phyloP scores from a whole-genome alignment of 208 protist species.

The Leishmania mexicana region DNA sequence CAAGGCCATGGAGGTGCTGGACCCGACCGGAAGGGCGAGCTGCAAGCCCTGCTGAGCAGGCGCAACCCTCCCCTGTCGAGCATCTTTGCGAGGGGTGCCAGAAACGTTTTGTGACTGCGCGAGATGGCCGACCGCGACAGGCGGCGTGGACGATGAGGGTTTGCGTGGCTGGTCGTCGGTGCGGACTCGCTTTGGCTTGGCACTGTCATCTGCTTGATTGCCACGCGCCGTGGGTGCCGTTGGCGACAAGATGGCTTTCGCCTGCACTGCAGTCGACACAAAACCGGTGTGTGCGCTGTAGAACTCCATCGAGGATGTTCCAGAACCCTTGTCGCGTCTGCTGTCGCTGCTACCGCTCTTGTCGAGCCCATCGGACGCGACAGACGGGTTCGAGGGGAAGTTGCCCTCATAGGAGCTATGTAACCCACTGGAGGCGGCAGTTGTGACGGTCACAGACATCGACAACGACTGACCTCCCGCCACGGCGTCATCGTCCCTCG shows the following conservation, averaged over 20 bases:
- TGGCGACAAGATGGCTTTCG: background rate
- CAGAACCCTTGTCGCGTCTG: conserved; percentile 8
- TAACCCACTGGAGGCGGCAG: conserved; percentile 12
- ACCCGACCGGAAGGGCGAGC: conserved; percentile 11
- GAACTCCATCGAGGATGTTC: conserved; percentile 22
- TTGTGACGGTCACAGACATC: conserved; percentile 3
- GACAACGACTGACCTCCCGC: conserved; percentile 7
- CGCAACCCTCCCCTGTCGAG: conserved; percentile 1
- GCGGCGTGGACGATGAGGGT: background rate
- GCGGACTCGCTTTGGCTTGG: conserved; percentile 4
- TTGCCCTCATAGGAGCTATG: conserved; percentile 18
- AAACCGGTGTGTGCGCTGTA: conserved; percentile 42
- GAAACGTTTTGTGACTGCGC: background rate
- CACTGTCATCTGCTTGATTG: background rate
- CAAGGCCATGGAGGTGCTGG: background rate
- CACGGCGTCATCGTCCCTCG: background rate
- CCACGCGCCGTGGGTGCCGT: background rate
- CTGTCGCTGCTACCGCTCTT: conserved; percentile 5
- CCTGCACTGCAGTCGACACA: conserved; percentile 15
- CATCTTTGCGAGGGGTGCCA: background rate
- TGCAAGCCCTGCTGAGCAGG: conserved; percentile 8
- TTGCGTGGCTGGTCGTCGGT: background rate
- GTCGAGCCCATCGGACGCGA: conserved; percentile 1
- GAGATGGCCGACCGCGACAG: background rate
- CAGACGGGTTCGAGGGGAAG: conserved; percentile 5